phyloP scores from a whole-genome alignment of 2,329 filamentous ascomycete species.

The Cadophora luteo-olivacea region DNA sequence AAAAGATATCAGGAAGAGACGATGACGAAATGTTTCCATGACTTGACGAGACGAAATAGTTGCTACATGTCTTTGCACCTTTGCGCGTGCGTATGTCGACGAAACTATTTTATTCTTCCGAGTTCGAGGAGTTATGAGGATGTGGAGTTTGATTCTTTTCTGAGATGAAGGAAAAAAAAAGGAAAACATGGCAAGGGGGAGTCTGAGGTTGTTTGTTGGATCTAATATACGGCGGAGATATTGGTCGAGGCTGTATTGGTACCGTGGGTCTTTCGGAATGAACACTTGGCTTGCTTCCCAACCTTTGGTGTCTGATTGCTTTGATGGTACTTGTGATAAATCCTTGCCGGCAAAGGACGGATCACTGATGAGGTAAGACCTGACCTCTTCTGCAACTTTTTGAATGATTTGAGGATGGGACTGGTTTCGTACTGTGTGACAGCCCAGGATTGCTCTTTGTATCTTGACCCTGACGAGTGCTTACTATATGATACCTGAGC shows the following conservation, averaged over 20 bases:
- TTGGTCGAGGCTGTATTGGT: conserved; percentile 1
- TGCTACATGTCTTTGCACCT: not conserved
- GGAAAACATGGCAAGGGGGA: not conserved
- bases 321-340: not conserved
- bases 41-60: not conserved
- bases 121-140: not conserved
- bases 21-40: not conserved
- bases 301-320: not conserved
- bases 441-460: too few relatives aligned
- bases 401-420: too few relatives aligned
- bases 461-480: too few relatives aligned
- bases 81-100: not conserved
- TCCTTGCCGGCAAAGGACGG: not conserved
- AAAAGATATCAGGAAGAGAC: not conserved
- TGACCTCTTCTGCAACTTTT: too few relatives aligned
- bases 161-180: too few relatives aligned
- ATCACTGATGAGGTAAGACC: too few relatives aligned
- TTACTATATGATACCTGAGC: too few relatives aligned
- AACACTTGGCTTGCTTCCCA: conserved; percentile 20
- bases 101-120: not conserved
- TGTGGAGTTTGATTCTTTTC: not conserved
- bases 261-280: conserved; percentile 19
- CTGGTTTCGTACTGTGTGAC: too few relatives aligned
- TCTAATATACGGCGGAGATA: conserved; percentile 7
- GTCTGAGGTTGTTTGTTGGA: conserved; percentile 37